Conservation (phyloP, 306 rosid genomes). For the Lagenaria siceraria region DNA sequence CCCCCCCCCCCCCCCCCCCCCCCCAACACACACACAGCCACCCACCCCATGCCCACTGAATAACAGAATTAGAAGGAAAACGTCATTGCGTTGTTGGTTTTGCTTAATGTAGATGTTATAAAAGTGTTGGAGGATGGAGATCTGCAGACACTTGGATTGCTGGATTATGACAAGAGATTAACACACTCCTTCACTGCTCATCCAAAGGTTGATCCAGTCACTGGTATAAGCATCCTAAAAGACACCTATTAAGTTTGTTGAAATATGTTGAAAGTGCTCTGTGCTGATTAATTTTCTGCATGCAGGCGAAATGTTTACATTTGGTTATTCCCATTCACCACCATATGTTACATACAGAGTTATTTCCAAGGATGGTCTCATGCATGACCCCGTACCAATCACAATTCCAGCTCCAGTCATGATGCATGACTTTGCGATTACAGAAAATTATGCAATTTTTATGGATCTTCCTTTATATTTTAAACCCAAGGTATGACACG, state of each 20-base stretch:
- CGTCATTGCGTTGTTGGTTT: neutral
- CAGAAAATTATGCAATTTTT: constrained; percentile 75
- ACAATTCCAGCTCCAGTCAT: constrained; percentile 75
- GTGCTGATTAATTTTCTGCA: constrained; percentile 15
- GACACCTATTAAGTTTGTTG: constrained; percentile 9
- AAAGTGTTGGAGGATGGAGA: constrained; percentile 96
- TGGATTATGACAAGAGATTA: constrained; percentile 94
- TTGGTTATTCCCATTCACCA: constrained; percentile 73
- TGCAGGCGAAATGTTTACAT: constrained; percentile 97
- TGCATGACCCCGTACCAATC: constrained; percentile 92
- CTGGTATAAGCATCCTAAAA: constrained; percentile 40
- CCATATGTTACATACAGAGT: constrained; percentile 93
- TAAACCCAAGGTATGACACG: constrained; percentile 65
- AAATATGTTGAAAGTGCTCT: constrained; percentile 7
- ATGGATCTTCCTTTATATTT: constrained; percentile 86
- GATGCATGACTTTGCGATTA: constrained; percentile 96
- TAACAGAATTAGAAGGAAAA: neutral
- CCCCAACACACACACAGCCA: too few species aligned
- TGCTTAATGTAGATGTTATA: constrained; percentile 45
- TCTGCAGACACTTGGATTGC: constrained; percentile 77
- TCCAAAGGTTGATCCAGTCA: constrained; percentile 91
- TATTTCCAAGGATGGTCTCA: constrained; percentile 72
- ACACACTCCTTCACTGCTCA: constrained; percentile 88
- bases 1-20: neutral
- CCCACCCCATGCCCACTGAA: neutral